phyloP scores from a whole-genome alignment of 805 yeast species.

The Myxozyma vanderwaltii region DNA sequence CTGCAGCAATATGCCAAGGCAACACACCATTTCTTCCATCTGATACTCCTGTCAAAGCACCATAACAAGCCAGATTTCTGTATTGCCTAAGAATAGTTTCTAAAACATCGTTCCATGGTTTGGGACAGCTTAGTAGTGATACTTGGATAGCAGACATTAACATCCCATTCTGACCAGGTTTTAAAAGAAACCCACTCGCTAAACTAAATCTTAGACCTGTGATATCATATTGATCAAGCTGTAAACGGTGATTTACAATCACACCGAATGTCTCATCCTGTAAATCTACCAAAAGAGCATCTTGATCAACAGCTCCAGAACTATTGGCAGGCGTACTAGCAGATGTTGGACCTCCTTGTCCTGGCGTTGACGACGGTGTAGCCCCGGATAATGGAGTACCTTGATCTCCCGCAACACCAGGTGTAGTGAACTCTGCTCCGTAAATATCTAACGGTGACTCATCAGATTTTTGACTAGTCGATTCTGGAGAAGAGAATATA shows the following conservation, averaged over 20 bases:
- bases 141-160: slow-evolving; percentile 34
- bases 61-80: slow-evolving; percentile 43
- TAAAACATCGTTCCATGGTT: slow-evolving; percentile 34
- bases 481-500: slow-evolving; percentile 20
- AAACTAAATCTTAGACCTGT: slow-evolving; percentile 23
- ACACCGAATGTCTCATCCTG: slow-evolving; percentile 41
- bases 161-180: slow-evolving; percentile 20
- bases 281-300: slow-evolving; percentile 38
- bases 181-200: slow-evolving; percentile 30
- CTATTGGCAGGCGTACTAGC: slow-evolving; percentile 1
- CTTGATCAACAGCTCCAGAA: slow-evolving; percentile 25
- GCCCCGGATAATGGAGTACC: slow-evolving; percentile 23
- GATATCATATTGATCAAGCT: slow-evolving; percentile 17
- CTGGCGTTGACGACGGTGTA: slow-evolving; percentile 27
- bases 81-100: slow-evolving; percentile 43
- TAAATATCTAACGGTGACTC: slow-evolving; percentile 41
- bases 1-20: slow-evolving; percentile 48
- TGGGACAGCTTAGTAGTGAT: slow-evolving; percentile 36
- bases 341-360: slow-evolving; percentile 13
- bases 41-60: slow-evolving; percentile 43
- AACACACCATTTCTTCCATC: slow-evolving; percentile 37
- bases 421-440: slow-evolving; percentile 13
- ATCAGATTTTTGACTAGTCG: slow-evolving; percentile 19
- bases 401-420: slow-evolving; percentile 10
- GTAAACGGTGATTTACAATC: slow-evolving; percentile 30